Evolutionary conservation across 73 alveolate genomes (phyloP).

Genomic region (Stentor coeruleus): DNA sequence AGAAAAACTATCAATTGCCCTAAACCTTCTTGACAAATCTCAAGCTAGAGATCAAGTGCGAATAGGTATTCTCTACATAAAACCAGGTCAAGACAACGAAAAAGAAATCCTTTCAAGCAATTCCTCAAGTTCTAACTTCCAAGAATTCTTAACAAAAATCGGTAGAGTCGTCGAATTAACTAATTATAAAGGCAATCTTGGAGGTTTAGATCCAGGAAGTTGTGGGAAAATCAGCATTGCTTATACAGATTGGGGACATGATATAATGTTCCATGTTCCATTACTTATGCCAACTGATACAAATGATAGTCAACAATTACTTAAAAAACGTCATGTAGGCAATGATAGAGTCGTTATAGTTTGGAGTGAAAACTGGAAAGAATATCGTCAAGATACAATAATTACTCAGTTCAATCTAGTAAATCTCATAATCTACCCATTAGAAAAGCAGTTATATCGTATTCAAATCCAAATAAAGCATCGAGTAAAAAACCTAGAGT

Average conservation of each 20-base stretch:
- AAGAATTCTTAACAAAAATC: neutral
- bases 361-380: constrained; percentile 23
- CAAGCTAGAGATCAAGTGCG: constrained; percentile 17
- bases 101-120: neutral
- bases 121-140: neutral
- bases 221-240: constrained; percentile 4
- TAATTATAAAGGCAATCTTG: neutral
- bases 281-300: constrained; percentile 23
- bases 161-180: constrained; percentile 12
- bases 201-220: constrained; percentile 24
- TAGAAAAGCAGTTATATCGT: neutral
- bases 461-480: neutral
- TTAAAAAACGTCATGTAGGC: constrained; percentile 28
- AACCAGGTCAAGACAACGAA: constrained; percentile 21
- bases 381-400: constrained; percentile 9
- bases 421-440: constrained; percentile 1
- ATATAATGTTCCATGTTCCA: constrained; percentile 17
- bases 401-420: constrained; percentile 3
- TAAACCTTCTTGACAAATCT: neutral
- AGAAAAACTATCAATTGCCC: neutral
- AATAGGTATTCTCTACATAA: constrained; percentile 22
- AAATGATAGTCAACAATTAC: constrained; percentile 14
- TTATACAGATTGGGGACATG: constrained; percentile 19
- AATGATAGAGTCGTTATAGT: constrained; percentile 21
- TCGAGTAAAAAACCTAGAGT: neutral